Evolutionary conservation across 2,329 filamentous ascomycete genomes (phyloP).

Genomic region (Trichoderma atrobrunneum): DNA sequence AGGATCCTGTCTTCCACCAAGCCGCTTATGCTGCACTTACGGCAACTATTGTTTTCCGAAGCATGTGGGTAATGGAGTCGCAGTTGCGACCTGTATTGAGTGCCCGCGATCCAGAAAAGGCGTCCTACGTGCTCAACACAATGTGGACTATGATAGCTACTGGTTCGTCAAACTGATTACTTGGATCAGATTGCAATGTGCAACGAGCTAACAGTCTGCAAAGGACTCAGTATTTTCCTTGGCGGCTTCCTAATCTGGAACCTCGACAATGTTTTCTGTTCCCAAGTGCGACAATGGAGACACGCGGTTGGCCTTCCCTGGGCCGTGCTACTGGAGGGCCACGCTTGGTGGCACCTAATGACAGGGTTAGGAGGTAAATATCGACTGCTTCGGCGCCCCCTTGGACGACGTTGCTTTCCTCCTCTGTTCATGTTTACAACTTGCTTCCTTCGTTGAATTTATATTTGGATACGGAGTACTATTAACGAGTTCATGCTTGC

Average conservation of each 20-base stretch:
- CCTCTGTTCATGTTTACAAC: background rate
- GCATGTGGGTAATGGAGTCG: slow-evolving; percentile 70
- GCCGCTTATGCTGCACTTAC: slow-evolving; percentile 74
- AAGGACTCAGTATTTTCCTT: slow-evolving; percentile 62
- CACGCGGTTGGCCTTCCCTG: slow-evolving; percentile 71
- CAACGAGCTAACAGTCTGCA: background rate
- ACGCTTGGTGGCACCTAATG: slow-evolving; percentile 69
- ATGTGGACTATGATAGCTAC: slow-evolving; percentile 74
- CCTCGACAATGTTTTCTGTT: slow-evolving; percentile 75
- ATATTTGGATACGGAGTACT: background rate
- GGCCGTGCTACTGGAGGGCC: slow-evolving; percentile 65
- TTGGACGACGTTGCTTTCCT: background rate
- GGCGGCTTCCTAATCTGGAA: slow-evolving; percentile 75
- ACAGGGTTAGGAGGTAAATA: slow-evolving; percentile 54
- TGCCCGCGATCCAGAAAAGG: slow-evolving; percentile 47
- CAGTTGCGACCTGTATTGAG: slow-evolving; percentile 45
- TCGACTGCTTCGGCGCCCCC: background rate
- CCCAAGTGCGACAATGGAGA: slow-evolving; percentile 61
- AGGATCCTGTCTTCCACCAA: slow-evolving; percentile 81
- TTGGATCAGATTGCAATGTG: background rate
- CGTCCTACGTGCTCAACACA: slow-evolving; percentile 48
- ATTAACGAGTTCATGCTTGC: slow-evolving; percentile 15
- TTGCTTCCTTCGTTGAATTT: background rate
- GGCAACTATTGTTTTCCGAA: slow-evolving; percentile 65
- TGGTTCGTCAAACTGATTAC: slow-evolving; percentile 37